A percentile compares a stretch with the other conserved stretches of the same genome.
phyloP scores from a whole-genome alignment of 495 filamentous ascomycete genomes.

The Penicillium riverlandense region DNA sequence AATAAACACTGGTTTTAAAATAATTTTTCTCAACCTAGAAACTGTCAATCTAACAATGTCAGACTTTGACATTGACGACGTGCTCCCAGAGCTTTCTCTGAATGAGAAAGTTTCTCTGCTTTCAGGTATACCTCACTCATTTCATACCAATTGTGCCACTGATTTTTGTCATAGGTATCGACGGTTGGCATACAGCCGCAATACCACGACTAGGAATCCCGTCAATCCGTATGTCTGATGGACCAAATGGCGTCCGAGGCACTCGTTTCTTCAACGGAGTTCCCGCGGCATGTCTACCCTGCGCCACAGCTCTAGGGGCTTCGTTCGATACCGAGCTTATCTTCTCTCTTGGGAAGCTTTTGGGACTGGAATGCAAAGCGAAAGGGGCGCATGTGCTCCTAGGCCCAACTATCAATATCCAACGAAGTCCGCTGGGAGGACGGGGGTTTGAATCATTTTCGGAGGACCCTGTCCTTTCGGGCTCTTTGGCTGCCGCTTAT shows the following conservation, averaged over 20 bases:
- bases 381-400: slow-evolving; percentile 60
- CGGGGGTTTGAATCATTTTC: slow-evolving; percentile 67
- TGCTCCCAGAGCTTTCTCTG: background rate
- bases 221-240: slow-evolving; percentile 56
- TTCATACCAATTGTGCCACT: background rate
- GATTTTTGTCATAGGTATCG: slow-evolving; percentile 34
- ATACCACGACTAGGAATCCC: slow-evolving; percentile 59
- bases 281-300: slow-evolving; percentile 54
- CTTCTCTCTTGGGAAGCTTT: slow-evolving; percentile 41
- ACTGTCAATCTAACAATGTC: no score
- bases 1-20: background rate
- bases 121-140: background rate
- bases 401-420: slow-evolving; percentile 70
- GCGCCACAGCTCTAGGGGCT: slow-evolving; percentile 54
- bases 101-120: slow-evolving; percentile 3
- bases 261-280: slow-evolving; percentile 57
- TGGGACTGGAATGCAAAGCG: slow-evolving; percentile 53
- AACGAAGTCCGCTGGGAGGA: slow-evolving; percentile 61
- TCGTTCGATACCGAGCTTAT: slow-evolving; percentile 57
- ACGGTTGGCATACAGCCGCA: slow-evolving; percentile 64
- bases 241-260: slow-evolving; percentile 61
- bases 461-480: slow-evolving; percentile 65
- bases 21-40: background rate
- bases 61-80: slow-evolving; percentile 1
- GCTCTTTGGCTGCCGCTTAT: slow-evolving; percentile 51